These are phyloP conservation scores for Dianthus caryophyllus DNA, from an alignment of 148 eudicot genomes.

Conservation along the genomic window DNA sequence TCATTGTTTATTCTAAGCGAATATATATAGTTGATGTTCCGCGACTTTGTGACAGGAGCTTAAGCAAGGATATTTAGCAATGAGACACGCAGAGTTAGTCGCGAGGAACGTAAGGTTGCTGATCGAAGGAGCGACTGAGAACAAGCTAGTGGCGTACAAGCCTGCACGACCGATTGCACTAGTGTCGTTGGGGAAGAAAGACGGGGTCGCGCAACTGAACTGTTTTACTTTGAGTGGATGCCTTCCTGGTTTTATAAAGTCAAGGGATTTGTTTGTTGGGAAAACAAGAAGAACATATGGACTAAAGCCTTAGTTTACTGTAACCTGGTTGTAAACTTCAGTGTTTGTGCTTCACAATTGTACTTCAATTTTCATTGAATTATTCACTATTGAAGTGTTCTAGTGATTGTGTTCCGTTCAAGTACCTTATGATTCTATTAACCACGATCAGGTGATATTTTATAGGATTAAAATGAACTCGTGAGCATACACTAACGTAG, in stretches of 20 bases:
- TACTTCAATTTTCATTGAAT: too few species aligned
- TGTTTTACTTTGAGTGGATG: slow-evolving; percentile 36
- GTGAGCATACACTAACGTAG: too few species aligned
- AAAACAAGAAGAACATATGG: slow-evolving; percentile 42
- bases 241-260: slow-evolving; percentile 45
- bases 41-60: slow-evolving; percentile 31
- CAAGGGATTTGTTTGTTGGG: slow-evolving; percentile 52
- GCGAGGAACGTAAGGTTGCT: slow-evolving; percentile 39
- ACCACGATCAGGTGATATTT: too few species aligned
- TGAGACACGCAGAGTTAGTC: slow-evolving; percentile 37
- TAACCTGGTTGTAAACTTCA: too few species aligned
- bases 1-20: background rate
- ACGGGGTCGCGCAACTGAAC: slow-evolving; percentile 37
- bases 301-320: slow-evolving; percentile 9
- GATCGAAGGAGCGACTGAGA: slow-evolving; percentile 26
- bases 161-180: slow-evolving; percentile 38
- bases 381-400: too few species aligned
- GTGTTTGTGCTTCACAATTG: too few species aligned
- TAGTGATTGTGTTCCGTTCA: too few species aligned
- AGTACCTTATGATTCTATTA: too few species aligned
- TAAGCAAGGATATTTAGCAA: slow-evolving; percentile 51
- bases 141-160: slow-evolving; percentile 27
- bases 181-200: slow-evolving; percentile 44
- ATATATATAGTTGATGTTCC: background rate
- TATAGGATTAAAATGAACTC: too few species aligned